Percentiles rank a stretch among this genome's conserved stretches.
Conservation (phyloP, 768 basidiomycete species). For the Thelephora aurantiotincta region DNA sequence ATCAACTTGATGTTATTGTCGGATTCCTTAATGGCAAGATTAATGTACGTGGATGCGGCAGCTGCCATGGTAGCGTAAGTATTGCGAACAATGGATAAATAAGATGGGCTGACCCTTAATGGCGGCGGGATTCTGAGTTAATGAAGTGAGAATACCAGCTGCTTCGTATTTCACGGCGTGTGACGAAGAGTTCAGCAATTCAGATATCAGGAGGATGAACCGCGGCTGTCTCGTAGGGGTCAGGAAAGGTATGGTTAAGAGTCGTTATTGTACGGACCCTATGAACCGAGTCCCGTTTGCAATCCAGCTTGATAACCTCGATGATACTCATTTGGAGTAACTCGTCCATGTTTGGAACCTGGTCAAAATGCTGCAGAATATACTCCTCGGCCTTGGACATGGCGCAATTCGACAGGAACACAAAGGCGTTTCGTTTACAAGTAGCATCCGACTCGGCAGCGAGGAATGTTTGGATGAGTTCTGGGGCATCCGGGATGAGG, state of each 20-base stretch:
- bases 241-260: background rate
- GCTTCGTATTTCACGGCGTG: slow-evolving; percentile 97
- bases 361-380: slow-evolving; percentile 74
- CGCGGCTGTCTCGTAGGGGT: slow-evolving; percentile 41
- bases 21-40: slow-evolving; percentile 84
- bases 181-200: slow-evolving; percentile 77
- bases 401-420: slow-evolving; percentile 76
- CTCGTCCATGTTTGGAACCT: slow-evolving; percentile 74
- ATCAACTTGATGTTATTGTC: slow-evolving; percentile 99
- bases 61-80: slow-evolving; percentile 29
- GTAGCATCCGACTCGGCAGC: slow-evolving; percentile 91
- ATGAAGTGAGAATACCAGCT: slow-evolving; percentile 82
- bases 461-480: slow-evolving; percentile 92
- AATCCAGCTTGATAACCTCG: slow-evolving; percentile 85
- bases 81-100: background rate
- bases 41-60: slow-evolving; percentile 79
- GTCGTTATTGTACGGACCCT: slow-evolving; percentile 29
- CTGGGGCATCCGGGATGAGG: slow-evolving; percentile 92
- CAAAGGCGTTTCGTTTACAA: slow-evolving; percentile 95
- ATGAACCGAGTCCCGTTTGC: slow-evolving; percentile 71
- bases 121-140: slow-evolving; percentile 92
- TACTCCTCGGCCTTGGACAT: slow-evolving; percentile 90
- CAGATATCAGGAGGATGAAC: slow-evolving; percentile 89
- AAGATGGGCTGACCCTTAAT: slow-evolving; percentile 60
- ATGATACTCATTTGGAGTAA: slow-evolving; percentile 91